These are phyloP conservation scores for Saturnispora ahearnii DNA, from an alignment of 805 yeast genomes.

Conservation along the genomic window DNA sequence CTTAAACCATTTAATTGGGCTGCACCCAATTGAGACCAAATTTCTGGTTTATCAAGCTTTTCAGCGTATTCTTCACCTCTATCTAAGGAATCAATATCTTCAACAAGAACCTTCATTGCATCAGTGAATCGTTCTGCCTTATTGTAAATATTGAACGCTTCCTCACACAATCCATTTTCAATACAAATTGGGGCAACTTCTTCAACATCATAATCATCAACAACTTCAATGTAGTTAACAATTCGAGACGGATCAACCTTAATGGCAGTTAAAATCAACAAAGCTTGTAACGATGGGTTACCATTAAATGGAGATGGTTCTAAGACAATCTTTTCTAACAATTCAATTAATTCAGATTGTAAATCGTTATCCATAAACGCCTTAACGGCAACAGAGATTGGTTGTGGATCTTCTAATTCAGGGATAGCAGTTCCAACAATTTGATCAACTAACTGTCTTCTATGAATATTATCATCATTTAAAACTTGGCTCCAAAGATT, in stretches of 20 bases:
- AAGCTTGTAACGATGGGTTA: conserved; percentile 89
- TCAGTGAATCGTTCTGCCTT: conserved; percentile 67
- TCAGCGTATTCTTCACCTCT: conserved; percentile 93
- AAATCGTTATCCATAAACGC: conserved; percentile 93
- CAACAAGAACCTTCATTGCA: conserved; percentile 87
- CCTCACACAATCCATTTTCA: conserved; percentile 82
- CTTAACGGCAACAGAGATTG: conserved; percentile 86
- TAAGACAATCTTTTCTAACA: conserved; percentile 88
- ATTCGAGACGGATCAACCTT: conserved; percentile 90
- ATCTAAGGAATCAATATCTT: conserved; percentile 87
- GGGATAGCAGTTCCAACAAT: conserved; percentile 95
- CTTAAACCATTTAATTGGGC: conserved; percentile 94
- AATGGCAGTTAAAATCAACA: conserved; percentile 87
- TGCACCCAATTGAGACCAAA: conserved; percentile 93
- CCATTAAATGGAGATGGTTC: conserved; percentile 97
- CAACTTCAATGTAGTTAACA: conserved; percentile 70
- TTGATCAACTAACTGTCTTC: conserved; percentile 88
- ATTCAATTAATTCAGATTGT: conserved; percentile 87
- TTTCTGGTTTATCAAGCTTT: conserved; percentile 71
- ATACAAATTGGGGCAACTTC: conserved; percentile 91
- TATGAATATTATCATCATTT: conserved; percentile 65
- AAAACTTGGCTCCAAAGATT: conserved; percentile 77
- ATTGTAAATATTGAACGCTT: conserved; percentile 87
- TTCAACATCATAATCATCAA: conserved; percentile 83
- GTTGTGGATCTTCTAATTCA: conserved; percentile 86